A percentile compares a stretch with the other conserved stretches of the same genome.
These are phyloP conservation scores for Capsicum rhomboideum DNA, from an alignment of 257 asterid species.

Conservation along the genomic window DNA sequence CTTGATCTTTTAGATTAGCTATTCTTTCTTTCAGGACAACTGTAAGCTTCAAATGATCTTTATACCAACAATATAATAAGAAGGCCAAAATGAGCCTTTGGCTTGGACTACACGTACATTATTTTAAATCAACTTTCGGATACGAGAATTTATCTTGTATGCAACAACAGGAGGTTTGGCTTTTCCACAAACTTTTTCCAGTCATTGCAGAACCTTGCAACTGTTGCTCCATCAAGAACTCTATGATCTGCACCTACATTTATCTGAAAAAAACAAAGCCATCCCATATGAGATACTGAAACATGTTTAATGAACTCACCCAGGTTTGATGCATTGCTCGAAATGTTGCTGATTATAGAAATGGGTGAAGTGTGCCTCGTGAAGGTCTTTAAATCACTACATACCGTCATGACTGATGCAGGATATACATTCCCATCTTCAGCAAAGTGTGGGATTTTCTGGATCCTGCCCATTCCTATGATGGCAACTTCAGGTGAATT, in stretches of 20 bases:
- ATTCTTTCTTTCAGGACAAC: not conserved
- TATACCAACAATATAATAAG: not conserved
- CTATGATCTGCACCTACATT: slow-evolving; percentile 87
- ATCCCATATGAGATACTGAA: not conserved
- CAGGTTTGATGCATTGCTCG: not conserved
- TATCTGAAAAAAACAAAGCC: slow-evolving; percentile 33
- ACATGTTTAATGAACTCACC: not conserved
- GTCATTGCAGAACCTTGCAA: slow-evolving; percentile 84
- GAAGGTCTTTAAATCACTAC: slow-evolving; percentile 7
- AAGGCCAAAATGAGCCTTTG: not conserved
- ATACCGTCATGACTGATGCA: slow-evolving; percentile 70
- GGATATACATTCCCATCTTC: slow-evolving; percentile 58
- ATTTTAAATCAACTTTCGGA: not conserved
- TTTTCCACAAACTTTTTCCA: slow-evolving; percentile 79
- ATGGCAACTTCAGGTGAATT: slow-evolving; percentile 84
- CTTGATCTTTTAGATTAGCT: not conserved
- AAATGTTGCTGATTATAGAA: not conserved
- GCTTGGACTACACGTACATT: not conserved
- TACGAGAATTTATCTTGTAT: slow-evolving; percentile 40
- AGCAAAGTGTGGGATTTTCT: slow-evolving; percentile 56
- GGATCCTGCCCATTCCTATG: slow-evolving; percentile 87
- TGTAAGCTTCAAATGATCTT: not conserved
- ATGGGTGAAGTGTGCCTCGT: not conserved
- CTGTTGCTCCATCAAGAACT: slow-evolving; percentile 91
- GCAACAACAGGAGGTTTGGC: slow-evolving; percentile 80